phyloP scores from a whole-genome alignment of 2,329 filamentous ascomycete species.

The Calycina herbarum region DNA sequence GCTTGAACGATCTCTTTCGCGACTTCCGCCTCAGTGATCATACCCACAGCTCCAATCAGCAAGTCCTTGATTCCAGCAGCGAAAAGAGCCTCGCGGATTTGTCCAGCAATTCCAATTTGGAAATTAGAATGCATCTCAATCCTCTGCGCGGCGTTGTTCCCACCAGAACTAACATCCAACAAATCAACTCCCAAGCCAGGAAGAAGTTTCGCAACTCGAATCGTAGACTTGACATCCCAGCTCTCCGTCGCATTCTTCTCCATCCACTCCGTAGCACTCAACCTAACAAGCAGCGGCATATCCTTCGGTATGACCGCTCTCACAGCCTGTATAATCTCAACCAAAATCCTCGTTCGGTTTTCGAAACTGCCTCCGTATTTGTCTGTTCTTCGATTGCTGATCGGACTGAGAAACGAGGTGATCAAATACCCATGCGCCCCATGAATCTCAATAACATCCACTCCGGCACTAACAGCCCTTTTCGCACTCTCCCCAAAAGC shows the following conservation, averaged over 20 bases:
- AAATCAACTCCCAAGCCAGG: conserved; percentile 75
- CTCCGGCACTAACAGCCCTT: conserved; percentile 48
- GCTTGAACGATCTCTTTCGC: conserved; percentile 60
- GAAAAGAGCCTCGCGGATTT: conserved; percentile 65
- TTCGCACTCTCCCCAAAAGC: conserved; percentile 41
- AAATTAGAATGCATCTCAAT: conserved; percentile 61
- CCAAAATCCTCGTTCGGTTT: conserved; percentile 63
- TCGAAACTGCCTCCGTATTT: conserved; percentile 65
- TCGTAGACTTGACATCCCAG: conserved; percentile 35
- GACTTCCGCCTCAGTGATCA: conserved; percentile 66
- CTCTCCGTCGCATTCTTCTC: conserved; percentile 39
- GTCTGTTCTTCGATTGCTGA: conserved; percentile 62
- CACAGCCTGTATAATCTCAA: conserved; percentile 53
- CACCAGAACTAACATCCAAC: conserved; percentile 79
- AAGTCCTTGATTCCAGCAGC: conserved; percentile 53
- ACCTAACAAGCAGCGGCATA: conserved; percentile 58
- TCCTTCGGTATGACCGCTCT: conserved; percentile 52
- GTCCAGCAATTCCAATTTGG: conserved; percentile 71
- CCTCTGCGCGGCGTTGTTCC: conserved; percentile 62
- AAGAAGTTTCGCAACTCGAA: conserved; percentile 66
- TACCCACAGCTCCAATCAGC: conserved; percentile 71
- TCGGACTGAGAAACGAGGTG: conserved; percentile 62
- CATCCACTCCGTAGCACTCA: conserved; percentile 66
- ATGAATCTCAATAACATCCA: conserved; percentile 65
- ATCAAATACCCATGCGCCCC: conserved; percentile 67